phyloP scores from a whole-genome alignment of 352 stramenopile species.

The Globisporangium cederbergense region DNA sequence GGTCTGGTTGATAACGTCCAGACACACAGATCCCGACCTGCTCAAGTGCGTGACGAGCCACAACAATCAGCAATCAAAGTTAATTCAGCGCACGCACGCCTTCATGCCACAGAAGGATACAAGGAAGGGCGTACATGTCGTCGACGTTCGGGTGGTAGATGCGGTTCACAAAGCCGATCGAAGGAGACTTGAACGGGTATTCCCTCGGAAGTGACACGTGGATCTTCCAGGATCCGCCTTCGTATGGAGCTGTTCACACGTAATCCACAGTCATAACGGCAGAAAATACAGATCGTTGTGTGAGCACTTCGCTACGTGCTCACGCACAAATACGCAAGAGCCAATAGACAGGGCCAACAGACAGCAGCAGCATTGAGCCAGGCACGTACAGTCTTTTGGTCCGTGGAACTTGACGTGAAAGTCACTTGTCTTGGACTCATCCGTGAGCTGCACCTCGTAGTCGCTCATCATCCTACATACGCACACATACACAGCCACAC shows the following conservation, averaged over 20 bases:
- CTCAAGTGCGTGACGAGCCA: background rate
- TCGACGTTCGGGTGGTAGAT: constrained; percentile 95
- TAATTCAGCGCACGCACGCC: constrained; percentile 1
- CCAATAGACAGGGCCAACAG: background rate
- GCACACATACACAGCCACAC: background rate
- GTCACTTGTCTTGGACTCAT: constrained; percentile 80
- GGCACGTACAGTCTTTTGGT: constrained; percentile 72
- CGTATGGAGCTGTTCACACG: constrained; percentile 69
- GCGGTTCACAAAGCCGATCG: constrained; percentile 91
- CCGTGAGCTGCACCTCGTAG: constrained; percentile 82
- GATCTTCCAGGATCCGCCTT: constrained; percentile 92
- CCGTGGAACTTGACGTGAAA: constrained; percentile 86
- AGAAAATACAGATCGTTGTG: constrained; percentile 1
- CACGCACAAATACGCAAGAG: background rate
- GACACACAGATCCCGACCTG: constrained; percentile 89
- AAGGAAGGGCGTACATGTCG: constrained; percentile 64
- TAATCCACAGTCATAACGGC: background rate
- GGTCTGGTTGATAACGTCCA: constrained; percentile 95
- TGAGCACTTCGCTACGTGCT: background rate
- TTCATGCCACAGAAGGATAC: background rate
- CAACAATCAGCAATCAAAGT: background rate
- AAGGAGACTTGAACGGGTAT: constrained; percentile 93
- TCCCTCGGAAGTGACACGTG: constrained; percentile 91
- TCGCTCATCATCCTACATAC: constrained; percentile 87
- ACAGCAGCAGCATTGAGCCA: background rate